Evolutionary conservation across 352 stramenopile genomes (phyloP), one percentile per base, ranked within the genome.

Genomic region (Globisporangium barbulae): DNA sequence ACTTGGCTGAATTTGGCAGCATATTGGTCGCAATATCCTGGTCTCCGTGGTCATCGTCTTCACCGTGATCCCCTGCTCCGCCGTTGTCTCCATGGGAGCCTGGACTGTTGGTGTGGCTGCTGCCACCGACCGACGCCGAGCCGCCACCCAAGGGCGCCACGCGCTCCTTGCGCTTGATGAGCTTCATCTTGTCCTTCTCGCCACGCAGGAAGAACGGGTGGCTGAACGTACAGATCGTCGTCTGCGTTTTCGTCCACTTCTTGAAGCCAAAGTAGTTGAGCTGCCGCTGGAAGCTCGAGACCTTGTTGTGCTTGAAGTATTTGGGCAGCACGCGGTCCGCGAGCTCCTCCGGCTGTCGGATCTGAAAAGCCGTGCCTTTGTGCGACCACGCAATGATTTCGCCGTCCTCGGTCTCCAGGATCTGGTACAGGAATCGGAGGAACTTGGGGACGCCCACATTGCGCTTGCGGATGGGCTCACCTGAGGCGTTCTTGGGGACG

Each of bases 201-300:
- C 70, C 65, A 21, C 76, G 72, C 3, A 89, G 37, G 59, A 91
- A 91, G 65, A 76, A 87, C 2, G 82, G 82, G 49, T 89, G 82
- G 64, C 79, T 89, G 61, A 89, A 91, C 7, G 82, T 91, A 47
- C 82, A 91, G 50, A 88, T 75, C 48, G 82, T 84, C 21, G 82
- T 89, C 70, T 91, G 80, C 15, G 80, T 91, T 67, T 91, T 91
- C 61, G 80, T 91, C 82, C 80, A 89, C 62, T 91, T 91, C 54
- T 91, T 90, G 53, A 91, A 91, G 17, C 82, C 82, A 75, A 91
- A 91, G 66, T 91, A 91, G 67, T 91, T 91, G 44, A 91, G 65
- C 67, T 91, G 82, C 19, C 82, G 61, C 73, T 91, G 82, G 65
- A 91, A 91, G 58, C 80, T 89, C 53, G 82, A 88, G 0, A 91